Percentiles rank a stretch among this genome's conserved stretches.
phyloP scores from a whole-genome alignment of 2,329 filamentous ascomycete genomes.

The Thelonectria discophora region DNA sequence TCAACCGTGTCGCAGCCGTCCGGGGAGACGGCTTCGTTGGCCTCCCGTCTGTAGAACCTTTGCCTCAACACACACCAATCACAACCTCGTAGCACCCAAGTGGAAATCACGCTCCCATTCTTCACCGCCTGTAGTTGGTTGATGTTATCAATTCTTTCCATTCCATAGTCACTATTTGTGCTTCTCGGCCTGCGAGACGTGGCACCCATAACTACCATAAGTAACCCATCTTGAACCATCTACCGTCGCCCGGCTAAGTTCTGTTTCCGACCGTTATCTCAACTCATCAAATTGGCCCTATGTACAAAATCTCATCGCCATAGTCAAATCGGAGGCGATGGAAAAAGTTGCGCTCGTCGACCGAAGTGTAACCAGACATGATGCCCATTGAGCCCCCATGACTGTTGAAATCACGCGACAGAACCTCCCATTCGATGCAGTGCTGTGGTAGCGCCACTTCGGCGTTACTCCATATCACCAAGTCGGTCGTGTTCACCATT shows the following conservation, averaged over 20 bases:
- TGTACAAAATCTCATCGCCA: constrained; percentile 20
- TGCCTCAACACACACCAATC: constrained; percentile 3
- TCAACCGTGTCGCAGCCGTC: background rate
- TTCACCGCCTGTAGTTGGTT: constrained; percentile 13
- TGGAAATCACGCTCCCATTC: background rate
- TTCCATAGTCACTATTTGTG: constrained; percentile 27
- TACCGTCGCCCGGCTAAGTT: constrained; percentile 13
- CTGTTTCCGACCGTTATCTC: constrained; percentile 22
- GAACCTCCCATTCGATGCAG: constrained; percentile 48
- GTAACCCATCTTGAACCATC: constrained; percentile 33
- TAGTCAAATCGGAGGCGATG: constrained; percentile 12
- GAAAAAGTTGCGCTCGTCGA: constrained; percentile 50
- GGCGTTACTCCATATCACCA: constrained; percentile 16
- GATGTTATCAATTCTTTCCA: background rate
- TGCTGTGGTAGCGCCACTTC: constrained; percentile 42
- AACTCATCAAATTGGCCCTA: constrained; percentile 25
- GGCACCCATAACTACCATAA: constrained; percentile 29
- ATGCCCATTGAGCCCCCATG: constrained; percentile 46
- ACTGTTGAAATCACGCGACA: constrained; percentile 50
- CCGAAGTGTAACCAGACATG: constrained; percentile 50
- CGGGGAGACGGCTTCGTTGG: constrained; percentile 1
- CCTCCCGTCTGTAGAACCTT: constrained; percentile 11
- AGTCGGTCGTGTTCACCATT: constrained; percentile 22
- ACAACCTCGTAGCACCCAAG: constrained; percentile 1
- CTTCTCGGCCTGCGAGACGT: constrained; percentile 33